Evolutionary conservation across 169 alveolate genomes (phyloP).

Genomic region (Plasmodium yoelii): DNA sequence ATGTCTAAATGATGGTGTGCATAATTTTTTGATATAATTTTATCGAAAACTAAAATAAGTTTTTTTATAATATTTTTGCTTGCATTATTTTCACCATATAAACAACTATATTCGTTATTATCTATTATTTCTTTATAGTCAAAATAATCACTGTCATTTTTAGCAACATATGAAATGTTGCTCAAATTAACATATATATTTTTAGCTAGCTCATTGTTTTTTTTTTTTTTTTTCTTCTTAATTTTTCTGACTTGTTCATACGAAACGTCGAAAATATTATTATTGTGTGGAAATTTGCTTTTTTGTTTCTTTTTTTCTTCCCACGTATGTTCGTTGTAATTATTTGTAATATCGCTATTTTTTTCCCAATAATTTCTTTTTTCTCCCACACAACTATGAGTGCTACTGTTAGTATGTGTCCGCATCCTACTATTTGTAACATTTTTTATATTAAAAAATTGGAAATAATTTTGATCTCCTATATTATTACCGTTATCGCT

Average conservation of each 20-base stretch:
- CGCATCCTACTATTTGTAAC: too few relatives aligned
- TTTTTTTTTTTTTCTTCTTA: neutral
- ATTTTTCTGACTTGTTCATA: neutral
- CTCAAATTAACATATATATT: neutral
- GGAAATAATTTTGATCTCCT: too few relatives aligned
- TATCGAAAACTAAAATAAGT: constrained; percentile 1
- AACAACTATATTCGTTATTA: too few relatives aligned
- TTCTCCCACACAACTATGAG: too few relatives aligned
- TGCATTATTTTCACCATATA: neutral
- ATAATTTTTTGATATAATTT: neutral
- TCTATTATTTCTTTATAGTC: neutral
- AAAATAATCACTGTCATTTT: neutral
- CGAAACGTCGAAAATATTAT: neutral
- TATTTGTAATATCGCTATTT: neutral
- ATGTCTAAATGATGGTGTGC: neutral
- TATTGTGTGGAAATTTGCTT: neutral
- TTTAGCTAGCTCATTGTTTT: neutral
- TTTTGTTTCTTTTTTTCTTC: neutral
- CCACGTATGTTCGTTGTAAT: neutral
- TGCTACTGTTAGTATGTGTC: too few relatives aligned
- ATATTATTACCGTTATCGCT: too few relatives aligned
- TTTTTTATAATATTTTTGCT: neutral
- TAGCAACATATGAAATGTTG: neutral
- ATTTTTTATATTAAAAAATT: too few relatives aligned
- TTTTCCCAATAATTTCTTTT: too few relatives aligned